Evolutionary conservation across 208 protist species (phyloP), one percentile per base, ranked within the genome.

Genomic region (Zelonia costaricensis): DNA sequence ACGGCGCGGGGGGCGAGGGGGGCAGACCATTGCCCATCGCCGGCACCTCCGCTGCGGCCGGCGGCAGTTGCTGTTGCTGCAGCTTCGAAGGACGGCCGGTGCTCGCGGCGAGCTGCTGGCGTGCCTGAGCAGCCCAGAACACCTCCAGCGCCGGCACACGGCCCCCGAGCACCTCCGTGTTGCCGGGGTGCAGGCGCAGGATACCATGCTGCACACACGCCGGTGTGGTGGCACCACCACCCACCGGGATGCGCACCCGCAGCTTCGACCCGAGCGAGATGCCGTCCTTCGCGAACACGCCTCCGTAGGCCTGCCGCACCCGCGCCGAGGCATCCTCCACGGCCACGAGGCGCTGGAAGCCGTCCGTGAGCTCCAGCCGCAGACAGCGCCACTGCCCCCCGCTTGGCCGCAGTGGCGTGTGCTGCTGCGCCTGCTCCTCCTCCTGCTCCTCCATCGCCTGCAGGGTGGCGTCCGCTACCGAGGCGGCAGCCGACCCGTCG

Each of bases 301-400:
- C 53, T 15, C 64, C 54, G 33, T 44, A 51, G n/a, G n/a, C 55
- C 48, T 70, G 65, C 4, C 47, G 65, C 20, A 56, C 39, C 15
- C 55, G 27, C 13, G 40, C 43, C 15, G 51, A 54, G 43, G 42
- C 49, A 38, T 83, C 75, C 57, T 90, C 82, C 3, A 93, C 42
- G 3, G 83, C 86, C 31, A 88, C 47, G 2, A 86, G 40, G 25
- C 83, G 80, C n/a, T 76, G 78, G 36, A 84, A 90, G n/a, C 86
- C 86, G 47, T 90, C 83, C 0, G 83, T 83, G 10, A 93, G 53
- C 23, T 74, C 65, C 1, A 93, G 47, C 15, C 57, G 62, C 5
- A 90, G 70, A 33, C 68, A 72, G 1, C 82, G 78, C 74, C 73
- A 78, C 36, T 69, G 76, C 1, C 71, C 73, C 22, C 69, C 65